phyloP scores from a whole-genome alignment of 139 green algal genomes.

The Coelastrella sp. region DNA sequence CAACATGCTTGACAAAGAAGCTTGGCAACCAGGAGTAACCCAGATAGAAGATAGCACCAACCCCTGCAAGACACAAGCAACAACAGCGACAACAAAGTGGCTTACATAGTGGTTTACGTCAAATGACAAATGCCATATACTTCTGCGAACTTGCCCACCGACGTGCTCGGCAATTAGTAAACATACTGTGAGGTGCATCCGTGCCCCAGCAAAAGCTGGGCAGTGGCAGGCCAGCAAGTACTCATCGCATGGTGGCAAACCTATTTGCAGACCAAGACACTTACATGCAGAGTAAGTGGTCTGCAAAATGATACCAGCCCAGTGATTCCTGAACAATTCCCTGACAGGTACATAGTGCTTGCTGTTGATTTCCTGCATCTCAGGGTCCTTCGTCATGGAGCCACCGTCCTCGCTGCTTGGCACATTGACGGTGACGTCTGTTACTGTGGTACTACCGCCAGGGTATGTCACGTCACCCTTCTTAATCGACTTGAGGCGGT shows the following conservation, averaged over 20 bases:
- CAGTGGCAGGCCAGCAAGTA: too few relatives aligned
- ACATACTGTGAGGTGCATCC: too few relatives aligned
- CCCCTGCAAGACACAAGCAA: conserved; percentile 19
- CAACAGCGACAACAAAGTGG: background rate
- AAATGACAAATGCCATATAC: too few relatives aligned
- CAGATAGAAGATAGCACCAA: conserved; percentile 39
- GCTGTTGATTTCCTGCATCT: background rate
- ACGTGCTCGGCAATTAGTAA: too few relatives aligned
- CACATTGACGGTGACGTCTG: background rate
- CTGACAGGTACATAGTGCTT: conserved; percentile 41
- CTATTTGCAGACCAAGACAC: too few relatives aligned
- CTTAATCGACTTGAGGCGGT: background rate
- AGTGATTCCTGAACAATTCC: conserved; percentile 35
- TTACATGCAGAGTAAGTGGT: conserved; percentile 25
- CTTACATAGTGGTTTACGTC: too few relatives aligned
- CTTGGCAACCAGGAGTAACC: conserved; percentile 36
- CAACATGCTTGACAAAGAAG: conserved; percentile 35
- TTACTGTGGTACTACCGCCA: background rate
- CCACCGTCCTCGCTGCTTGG: conserved; percentile 17
- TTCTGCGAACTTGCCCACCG: too few relatives aligned
- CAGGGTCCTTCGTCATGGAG: background rate
- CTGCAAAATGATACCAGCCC: conserved; percentile 21
- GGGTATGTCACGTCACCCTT: background rate
- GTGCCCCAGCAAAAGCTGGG: too few relatives aligned
- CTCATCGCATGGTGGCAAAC: too few relatives aligned